Conservation (phyloP, 495 filamentous ascomycete species). For the Sphaerosporella brunnea region DNA sequence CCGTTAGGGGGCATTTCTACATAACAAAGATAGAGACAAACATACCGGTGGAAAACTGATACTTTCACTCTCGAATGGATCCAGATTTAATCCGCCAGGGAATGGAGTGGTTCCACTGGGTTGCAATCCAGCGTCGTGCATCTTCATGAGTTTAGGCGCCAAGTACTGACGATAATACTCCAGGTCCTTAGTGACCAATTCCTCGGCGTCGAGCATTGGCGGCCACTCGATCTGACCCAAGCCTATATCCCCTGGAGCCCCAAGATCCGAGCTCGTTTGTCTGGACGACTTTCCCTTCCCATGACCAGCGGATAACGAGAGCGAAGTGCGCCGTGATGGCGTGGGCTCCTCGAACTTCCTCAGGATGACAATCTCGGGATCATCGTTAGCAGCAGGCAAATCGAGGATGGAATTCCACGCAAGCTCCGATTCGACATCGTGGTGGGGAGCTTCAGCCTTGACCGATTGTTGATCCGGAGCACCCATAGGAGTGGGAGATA, state of each 20-base stretch:
- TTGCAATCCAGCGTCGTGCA: constrained; percentile 11
- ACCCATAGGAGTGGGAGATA: background rate
- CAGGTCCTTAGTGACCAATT: background rate
- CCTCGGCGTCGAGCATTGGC: background rate
- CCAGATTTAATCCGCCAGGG: background rate
- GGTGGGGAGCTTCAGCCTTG: background rate
- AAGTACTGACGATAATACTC: constrained; percentile 12
- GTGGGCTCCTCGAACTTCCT: constrained; percentile 32
- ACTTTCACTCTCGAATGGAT: constrained; percentile 29
- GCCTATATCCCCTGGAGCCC: no score
- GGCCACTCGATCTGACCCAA: no score
- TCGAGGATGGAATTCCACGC: background rate
- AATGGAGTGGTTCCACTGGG: constrained; percentile 1
- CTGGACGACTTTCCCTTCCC: constrained; percentile 7
- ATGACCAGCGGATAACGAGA: background rate
- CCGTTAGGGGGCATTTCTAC: background rate
- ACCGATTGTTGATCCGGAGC: background rate
- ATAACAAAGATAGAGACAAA: background rate
- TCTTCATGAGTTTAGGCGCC: constrained; percentile 10
- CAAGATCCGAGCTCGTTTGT: constrained; percentile 3
- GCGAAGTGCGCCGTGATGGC: constrained; percentile 4
- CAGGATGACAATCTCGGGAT: constrained; percentile 13
- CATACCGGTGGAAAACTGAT: constrained; percentile 35
- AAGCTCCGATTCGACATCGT: background rate
- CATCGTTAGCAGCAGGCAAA: background rate